Evolutionary conservation across 83 land plant genomes (phyloP), one percentile per base, ranked within the genome.

Genomic region (Picea mariana): DNA sequence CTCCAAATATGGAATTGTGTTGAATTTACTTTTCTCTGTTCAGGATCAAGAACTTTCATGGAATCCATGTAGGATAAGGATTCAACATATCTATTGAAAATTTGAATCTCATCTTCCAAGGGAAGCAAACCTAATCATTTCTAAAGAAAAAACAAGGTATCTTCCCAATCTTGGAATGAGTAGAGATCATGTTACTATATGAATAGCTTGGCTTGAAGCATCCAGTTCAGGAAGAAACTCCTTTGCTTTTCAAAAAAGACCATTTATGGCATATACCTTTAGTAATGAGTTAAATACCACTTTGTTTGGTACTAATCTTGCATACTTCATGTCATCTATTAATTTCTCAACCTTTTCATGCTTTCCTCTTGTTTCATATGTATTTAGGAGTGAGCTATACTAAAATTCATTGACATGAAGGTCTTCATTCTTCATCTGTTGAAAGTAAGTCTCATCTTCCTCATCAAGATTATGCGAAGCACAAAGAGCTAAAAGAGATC

Each of bases 41-140:
- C 89, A 1, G 95, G 96, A 66, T 93, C 93, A 31, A 90, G 88
- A 67, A 95, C 86, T 80, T 95, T 94, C 92, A 90, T 89, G 81
- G 94, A 95, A 23, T 96, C 95, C 90, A 93, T 93, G 87, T 89
- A 90, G 20, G 96, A 96, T 12, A 95, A 80, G 18, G 96, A 86
- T 69, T 95, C 98, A 31, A 93, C 85, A 80, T 94, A 93, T 13
- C 94, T 82, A 79, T 92, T 88, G 65, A 89, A 94, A 2, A 95
- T 89, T 5, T 88, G 84, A 55, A 93, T 84, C 82, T 93, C 91
- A 77, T 95, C 96, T 9, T 94, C 84, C 82, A 82, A 82, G 16
- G 98, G 98, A 42, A 85, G 85, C 58, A 93, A 67, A 0, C 77
- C 61, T 76, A 86, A 90, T 75, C 92, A 95, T 23, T 84, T 90